phyloP scores from a whole-genome alignment of 1,284 basidiomycete genomes.

The Termitomyces sp. region DNA sequence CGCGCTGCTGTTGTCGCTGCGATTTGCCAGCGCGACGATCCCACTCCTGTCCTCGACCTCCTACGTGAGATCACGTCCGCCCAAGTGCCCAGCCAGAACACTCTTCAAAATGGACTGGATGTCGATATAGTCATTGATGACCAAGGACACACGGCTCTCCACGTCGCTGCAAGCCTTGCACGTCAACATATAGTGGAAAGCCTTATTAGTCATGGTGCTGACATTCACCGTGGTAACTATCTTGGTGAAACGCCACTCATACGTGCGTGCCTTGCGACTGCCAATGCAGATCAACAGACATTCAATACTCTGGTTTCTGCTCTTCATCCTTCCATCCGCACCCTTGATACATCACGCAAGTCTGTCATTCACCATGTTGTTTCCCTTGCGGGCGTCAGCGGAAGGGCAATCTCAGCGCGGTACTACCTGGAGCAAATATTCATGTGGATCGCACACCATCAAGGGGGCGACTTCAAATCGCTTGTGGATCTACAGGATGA shows the following conservation, averaged over 20 bases:
- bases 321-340: slow-evolving; percentile 75
- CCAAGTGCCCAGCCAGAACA: slow-evolving; percentile 28
- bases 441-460: slow-evolving; percentile 72
- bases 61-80: slow-evolving; percentile 58
- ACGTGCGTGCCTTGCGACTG: slow-evolving; percentile 86
- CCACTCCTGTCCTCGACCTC: slow-evolving; percentile 53
- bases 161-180: slow-evolving; percentile 88
- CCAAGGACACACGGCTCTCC: slow-evolving; percentile 91
- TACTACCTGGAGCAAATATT: slow-evolving; percentile 94
- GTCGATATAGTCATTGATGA: slow-evolving; percentile 87
- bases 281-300: slow-evolving; percentile 76
- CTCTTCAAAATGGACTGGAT: slow-evolving; percentile 39
- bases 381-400: slow-evolving; percentile 86
- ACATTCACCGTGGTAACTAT: slow-evolving; percentile 87
- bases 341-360: slow-evolving; percentile 85
- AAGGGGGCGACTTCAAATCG: slow-evolving; percentile 69
- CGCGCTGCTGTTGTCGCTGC: slow-evolving; percentile 55
- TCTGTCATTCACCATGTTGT: slow-evolving; percentile 95
- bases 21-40: slow-evolving; percentile 66
- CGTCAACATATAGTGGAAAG: slow-evolving; percentile 63
- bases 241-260: slow-evolving; percentile 94
- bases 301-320: slow-evolving; percentile 67
- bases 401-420: slow-evolving; percentile 77
- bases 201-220: slow-evolving; percentile 72
- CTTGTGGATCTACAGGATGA: slow-evolving; percentile 93